Conservation (phyloP, 164 flowering plant species). For the Vitis cinerea region DNA sequence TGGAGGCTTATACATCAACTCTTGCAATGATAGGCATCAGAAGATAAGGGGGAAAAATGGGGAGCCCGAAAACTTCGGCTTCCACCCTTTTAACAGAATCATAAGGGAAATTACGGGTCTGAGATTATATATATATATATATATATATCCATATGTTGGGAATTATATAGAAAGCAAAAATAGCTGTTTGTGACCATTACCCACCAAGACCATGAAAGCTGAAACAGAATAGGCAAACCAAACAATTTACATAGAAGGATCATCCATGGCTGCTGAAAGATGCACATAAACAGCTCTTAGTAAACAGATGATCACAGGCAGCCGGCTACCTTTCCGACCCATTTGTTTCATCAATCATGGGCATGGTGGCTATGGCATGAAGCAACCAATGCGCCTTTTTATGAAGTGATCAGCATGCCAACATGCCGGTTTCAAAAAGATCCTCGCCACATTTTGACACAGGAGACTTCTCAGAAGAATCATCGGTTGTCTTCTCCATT, state of each 20-base stretch:
- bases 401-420: constrained; percentile 23
- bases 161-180: constrained; percentile 16
- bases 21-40: constrained; percentile 2
- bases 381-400: not conserved
- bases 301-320: constrained; percentile 42
- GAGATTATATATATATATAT: not conserved
- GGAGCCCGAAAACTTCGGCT: constrained; percentile 34
- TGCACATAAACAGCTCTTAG: constrained; percentile 56
- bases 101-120: constrained; percentile 10
- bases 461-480: constrained; percentile 19
- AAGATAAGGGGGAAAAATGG: constrained; percentile 4
- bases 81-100: constrained; percentile 22
- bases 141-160: constrained; percentile 6
- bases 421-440: constrained; percentile 12
- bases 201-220: constrained; percentile 30
- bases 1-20: constrained; percentile 23
- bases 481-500: constrained; percentile 21
- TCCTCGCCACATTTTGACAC: constrained; percentile 15
- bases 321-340: constrained; percentile 22
- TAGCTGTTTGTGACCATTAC: constrained; percentile 8
- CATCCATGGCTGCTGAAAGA: constrained; percentile 64
- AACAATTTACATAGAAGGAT: constrained; percentile 39
- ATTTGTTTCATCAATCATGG: constrained; percentile 24
- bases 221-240: constrained; percentile 25
- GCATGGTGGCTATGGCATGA: not conserved